phyloP scores from a whole-genome alignment of 352 stramenopile species.

The Phytophthora cactorum region DNA sequence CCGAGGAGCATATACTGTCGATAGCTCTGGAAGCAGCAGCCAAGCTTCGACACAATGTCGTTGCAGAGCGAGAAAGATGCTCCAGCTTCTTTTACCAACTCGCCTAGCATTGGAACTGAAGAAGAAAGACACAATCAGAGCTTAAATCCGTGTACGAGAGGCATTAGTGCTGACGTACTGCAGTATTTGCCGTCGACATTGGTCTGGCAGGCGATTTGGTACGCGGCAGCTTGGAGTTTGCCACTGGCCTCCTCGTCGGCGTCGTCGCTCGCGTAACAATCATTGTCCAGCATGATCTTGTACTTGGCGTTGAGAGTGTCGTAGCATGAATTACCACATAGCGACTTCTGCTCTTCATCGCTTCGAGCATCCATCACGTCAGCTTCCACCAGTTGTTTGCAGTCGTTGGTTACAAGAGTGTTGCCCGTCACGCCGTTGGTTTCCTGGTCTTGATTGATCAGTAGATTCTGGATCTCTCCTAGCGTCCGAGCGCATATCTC shows the following conservation, averaged over 20 bases:
- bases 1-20: constrained; percentile 74
- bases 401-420: constrained; percentile 54
- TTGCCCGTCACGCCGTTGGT: constrained; percentile 69
- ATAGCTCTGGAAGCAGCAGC: constrained; percentile 88
- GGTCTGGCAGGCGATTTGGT: constrained; percentile 78
- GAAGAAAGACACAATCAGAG: background rate
- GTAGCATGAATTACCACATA: constrained; percentile 77
- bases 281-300: constrained; percentile 63
- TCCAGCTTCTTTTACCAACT: constrained; percentile 56
- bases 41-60: constrained; percentile 75
- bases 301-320: constrained; percentile 63
- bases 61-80: constrained; percentile 64
- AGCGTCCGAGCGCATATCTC: constrained; percentile 53
- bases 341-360: constrained; percentile 61
- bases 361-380: constrained; percentile 60
- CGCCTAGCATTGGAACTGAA: constrained; percentile 63
- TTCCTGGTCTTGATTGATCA: constrained; percentile 66
- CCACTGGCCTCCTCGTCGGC: constrained; percentile 61
- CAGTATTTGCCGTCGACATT: constrained; percentile 67
- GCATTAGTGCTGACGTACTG: constrained; percentile 45
- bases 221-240: constrained; percentile 61
- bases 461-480: constrained; percentile 51
- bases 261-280: constrained; percentile 68
- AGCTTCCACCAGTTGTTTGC: constrained; percentile 61
- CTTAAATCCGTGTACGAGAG: background rate